Conservation (phyloP, 805 yeast species). For the Sungouiozyma ichnusensis region DNA sequence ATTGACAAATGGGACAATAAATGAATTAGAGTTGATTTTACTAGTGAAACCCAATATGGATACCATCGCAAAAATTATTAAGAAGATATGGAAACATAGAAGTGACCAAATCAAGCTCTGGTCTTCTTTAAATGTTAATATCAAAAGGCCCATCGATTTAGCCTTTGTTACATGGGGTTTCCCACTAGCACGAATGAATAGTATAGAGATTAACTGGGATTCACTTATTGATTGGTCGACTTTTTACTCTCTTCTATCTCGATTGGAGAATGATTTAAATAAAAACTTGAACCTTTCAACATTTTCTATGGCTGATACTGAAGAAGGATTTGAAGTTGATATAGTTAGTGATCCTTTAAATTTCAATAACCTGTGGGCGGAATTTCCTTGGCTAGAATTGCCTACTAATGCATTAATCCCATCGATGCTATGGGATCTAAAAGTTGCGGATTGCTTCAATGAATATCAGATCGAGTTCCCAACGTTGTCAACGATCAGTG, state of each 20-base stretch:
- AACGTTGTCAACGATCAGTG: slow-evolving; percentile 9
- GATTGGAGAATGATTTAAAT: slow-evolving; percentile 5
- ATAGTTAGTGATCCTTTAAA: not conserved
- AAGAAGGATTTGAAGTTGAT: slow-evolving; percentile 19
- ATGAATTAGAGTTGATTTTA: slow-evolving; percentile 15
- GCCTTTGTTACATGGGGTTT: slow-evolving; percentile 6
- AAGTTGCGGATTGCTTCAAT: slow-evolving; percentile 30
- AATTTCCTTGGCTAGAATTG: slow-evolving; percentile 11
- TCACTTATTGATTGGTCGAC: slow-evolving; percentile 13
- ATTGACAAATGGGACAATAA: slow-evolving; percentile 11
- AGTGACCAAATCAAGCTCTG: slow-evolving; percentile 18
- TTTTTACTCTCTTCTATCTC: not conserved
- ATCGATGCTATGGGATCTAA: slow-evolving; percentile 28
- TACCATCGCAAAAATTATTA: slow-evolving; percentile 16
- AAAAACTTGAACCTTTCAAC: slow-evolving; percentile 16
- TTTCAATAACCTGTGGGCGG: slow-evolving; percentile 1
- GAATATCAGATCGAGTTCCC: slow-evolving; percentile 25
- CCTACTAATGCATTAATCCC: slow-evolving; percentile 24
- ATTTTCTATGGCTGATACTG: slow-evolving; percentile 16
- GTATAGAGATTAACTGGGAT: slow-evolving; percentile 16
- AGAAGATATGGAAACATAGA: slow-evolving; percentile 21
- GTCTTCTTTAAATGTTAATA: slow-evolving; percentile 15
- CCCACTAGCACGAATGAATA: slow-evolving; percentile 10
- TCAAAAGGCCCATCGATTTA: slow-evolving; percentile 9
- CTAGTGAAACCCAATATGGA: slow-evolving; percentile 20